Base-by-base conservation (phyloP, 2,329 filamentous ascomycete genomes). In the Alternaria postmessia region DNA sequence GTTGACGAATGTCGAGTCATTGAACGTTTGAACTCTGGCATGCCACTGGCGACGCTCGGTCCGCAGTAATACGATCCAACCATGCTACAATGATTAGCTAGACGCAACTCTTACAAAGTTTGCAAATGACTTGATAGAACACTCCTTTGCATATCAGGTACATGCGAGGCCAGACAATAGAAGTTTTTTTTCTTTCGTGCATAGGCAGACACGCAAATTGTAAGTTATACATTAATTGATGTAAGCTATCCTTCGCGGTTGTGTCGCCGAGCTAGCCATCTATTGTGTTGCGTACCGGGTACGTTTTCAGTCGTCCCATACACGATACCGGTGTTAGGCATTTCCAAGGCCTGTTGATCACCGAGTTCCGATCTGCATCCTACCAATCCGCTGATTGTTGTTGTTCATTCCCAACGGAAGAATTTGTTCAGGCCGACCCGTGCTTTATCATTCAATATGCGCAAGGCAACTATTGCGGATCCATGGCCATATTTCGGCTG, bases 271-370 rank as follows among this genome's bases (percentile, higher is more conserved):
- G 39, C 39, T 24, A 39, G n/a, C n/a, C 36, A 39, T 39, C 7
- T 20, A 20, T 39, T 0, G 0, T 39, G 36, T 18, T 39, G 12
- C 11, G 2, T 2, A 24, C 5, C 0, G 20, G 12, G 9, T 24
- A 24, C 1, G 39, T 16, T 9, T 3, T 8, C 3, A 3, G 20
- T 16, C 20, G 20, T 4, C 3, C 5, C 3, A 1, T 1, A 3
- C 20, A 42, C n/a, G n/a, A 6, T 41, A 22, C 9, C 0, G 4
- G 39, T 34, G 14, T 16, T 20, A 1, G n/a, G n/a, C 0, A 20
- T 39, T 20, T 20, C 0, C 7, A 39, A 39, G 2, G n/a, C 36
- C n/a, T 39, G n/a, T 20, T 20, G n/a, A n/a, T 12, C 41, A 1
- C 7, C 12, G 22, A n/a, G 1, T 3, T 26, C 18, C 11, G 18